Evolutionary conservation across 1,284 basidiomycete genomes (phyloP).

Genomic region (Papiliotrema fonsecae): DNA sequence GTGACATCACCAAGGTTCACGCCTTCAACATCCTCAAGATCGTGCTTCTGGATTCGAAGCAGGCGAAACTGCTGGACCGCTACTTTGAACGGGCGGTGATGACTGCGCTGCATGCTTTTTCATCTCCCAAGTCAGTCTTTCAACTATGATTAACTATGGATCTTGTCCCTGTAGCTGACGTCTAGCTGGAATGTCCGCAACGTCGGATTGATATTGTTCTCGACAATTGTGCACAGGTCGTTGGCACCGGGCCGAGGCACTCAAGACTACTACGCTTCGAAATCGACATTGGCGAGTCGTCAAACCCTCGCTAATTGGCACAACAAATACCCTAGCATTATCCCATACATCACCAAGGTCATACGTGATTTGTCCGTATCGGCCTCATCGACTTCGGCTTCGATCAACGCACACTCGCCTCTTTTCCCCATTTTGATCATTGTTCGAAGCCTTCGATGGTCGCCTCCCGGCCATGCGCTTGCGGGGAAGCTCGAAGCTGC

Average conservation of each 20-base stretch:
- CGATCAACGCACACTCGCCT: conserved; percentile 27
- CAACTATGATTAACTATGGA: too few species aligned
- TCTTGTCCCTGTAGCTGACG: conserved; percentile 3
- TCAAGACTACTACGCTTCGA: conserved; percentile 28
- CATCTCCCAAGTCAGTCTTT: conserved; percentile 38
- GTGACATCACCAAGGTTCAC: conserved; percentile 43
- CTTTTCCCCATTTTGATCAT: conserved; percentile 45
- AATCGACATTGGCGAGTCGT: conserved; percentile 27
- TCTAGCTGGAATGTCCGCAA: conserved; percentile 48
- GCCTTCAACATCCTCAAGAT: conserved; percentile 47
- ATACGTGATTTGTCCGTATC: conserved; percentile 5
- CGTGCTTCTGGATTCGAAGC: conserved; percentile 43
- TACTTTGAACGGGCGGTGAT: conserved; percentile 43
- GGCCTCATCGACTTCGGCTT: neutral
- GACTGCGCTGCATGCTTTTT: conserved; percentile 39
- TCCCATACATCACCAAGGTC: conserved; percentile 30
- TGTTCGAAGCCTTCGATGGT: conserved; percentile 36
- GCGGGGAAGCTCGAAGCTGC: conserved; percentile 18
- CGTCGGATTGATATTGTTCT: conserved; percentile 45
- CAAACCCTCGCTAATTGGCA: conserved; percentile 36
- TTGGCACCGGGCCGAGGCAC: conserved; percentile 22
- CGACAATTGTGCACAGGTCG: conserved; percentile 39
- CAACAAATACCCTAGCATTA: conserved; percentile 29
- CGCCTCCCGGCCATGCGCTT: conserved; percentile 16
- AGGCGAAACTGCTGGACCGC: conserved; percentile 27